Base-by-base conservation (phyloP, 2,329 filamentous ascomycete genomes). In the Fulvia fulva region DNA sequence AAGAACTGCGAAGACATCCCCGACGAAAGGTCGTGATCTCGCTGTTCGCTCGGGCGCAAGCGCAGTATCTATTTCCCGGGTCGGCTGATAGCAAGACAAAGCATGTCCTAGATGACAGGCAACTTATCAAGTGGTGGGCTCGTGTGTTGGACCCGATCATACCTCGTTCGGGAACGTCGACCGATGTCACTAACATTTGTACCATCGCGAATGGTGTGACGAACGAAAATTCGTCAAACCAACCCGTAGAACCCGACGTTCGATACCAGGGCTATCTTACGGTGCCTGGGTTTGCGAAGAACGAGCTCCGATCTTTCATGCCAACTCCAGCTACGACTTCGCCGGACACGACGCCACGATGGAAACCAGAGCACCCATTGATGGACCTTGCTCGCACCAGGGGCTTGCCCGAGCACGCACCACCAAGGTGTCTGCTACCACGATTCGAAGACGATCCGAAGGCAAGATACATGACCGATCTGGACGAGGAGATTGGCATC, bases 361-460 rank as follows among this genome's bases (percentile, higher is more conserved):
- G 83, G 74, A 73, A 79, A 4, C 80, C 83, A 44, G 89, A 89
- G 77, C 84, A 88, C 30, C 83, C 94, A 12, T 82, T 90, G 0
- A 83, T 89, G 51, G 87, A 91, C 1, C 82, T 97, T 23, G 85
- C 87, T 58, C 86, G 87, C 62, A 77, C 82, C 12, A 59, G 69
- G n/a, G 61, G 63, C 4, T 30, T 71, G 5, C 80, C 82, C 7
- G 80, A 85, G 52, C 59, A 64, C 26, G 85, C 91, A 2, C 90
- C 91, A 5, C 88, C 89, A 0, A 83, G 92, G 59, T 96, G 66
- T 77, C 57, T 97, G 7, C 87, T 99, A 5, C 94, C 94, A 1
- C 87, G 88, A 22, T 96, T 95, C 63, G 94, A 94, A 0, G 94
- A 99, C 71, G 94, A 99, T 63, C 94, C 94, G 0, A 99, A 99